These are phyloP conservation scores for Calonectria crousiana DNA, from an alignment of 2,329 filamentous ascomycete species.

Conservation along the genomic window DNA sequence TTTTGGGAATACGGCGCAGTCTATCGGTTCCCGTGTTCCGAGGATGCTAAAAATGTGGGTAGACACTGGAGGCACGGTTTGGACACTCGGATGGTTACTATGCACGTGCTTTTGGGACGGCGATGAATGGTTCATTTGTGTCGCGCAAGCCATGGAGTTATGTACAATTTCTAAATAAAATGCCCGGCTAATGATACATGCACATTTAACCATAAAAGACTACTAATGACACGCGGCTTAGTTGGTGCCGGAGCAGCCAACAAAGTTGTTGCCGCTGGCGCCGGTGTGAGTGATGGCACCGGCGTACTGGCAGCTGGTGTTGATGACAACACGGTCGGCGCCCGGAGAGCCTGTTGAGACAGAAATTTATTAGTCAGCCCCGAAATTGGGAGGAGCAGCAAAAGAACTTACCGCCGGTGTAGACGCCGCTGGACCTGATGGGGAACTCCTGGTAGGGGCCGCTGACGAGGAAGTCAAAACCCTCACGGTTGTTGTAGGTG, in stretches of 20 bases:
- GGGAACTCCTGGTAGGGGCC: conserved; percentile 56
- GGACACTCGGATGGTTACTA: not conserved
- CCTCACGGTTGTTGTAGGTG: conserved; percentile 54
- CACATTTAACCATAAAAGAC: not conserved
- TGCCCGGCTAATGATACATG: not conserved
- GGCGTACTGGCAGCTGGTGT: conserved; percentile 67
- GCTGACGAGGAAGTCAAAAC: conserved; percentile 48
- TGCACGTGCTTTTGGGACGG: not conserved
- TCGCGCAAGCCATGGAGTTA: not conserved
- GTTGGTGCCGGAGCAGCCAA: conserved; percentile 63
- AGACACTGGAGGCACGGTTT: not conserved
- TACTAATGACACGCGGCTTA: conserved; percentile 46
- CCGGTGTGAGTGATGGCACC: conserved; percentile 79
- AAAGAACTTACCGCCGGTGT: conserved; percentile 49
- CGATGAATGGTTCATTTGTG: not conserved
- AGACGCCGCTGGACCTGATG: conserved; percentile 48
- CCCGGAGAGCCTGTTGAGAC: conserved; percentile 60
- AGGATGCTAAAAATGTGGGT: not conserved
- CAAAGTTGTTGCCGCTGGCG: conserved; percentile 76
- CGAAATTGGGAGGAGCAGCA: no score
- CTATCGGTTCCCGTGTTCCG: not conserved
- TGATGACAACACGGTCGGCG: conserved; percentile 74
- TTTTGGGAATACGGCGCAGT: not conserved
- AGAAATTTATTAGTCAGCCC: not conserved
- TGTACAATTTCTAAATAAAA: not conserved